Evolutionary conservation across 257 asterid species (phyloP).

Genomic region (Avicennia marina): DNA sequence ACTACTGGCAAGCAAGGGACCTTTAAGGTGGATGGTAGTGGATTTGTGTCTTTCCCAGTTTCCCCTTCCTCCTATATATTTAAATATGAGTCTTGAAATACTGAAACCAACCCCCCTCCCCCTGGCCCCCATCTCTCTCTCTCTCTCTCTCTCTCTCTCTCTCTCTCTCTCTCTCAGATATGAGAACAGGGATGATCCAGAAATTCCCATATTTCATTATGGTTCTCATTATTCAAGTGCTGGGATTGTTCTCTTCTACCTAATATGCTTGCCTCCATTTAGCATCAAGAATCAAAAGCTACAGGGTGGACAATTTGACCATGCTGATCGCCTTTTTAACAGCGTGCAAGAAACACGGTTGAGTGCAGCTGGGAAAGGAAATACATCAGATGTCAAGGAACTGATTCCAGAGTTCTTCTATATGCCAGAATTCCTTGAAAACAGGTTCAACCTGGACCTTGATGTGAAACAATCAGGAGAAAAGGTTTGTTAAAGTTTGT

Average conservation of each 20-base stretch:
- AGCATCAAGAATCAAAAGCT: constrained; percentile 85
- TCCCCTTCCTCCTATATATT: too few species aligned
- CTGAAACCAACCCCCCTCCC: too few species aligned
- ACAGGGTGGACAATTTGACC: constrained; percentile 99
- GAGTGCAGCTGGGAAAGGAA: constrained; percentile 98
- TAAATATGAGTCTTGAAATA: too few species aligned
- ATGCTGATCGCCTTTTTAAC: constrained; percentile 97
- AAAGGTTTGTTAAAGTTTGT: constrained; percentile 83
- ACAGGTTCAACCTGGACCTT: constrained; percentile 82
- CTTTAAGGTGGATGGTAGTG: constrained; percentile 80
- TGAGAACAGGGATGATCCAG: constrained; percentile 99
- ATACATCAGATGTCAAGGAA: constrained; percentile 98
- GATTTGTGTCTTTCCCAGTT: too few species aligned
- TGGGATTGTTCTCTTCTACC: constrained; percentile 97
- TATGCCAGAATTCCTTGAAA: constrained; percentile 89
- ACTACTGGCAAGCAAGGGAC: constrained; percentile 62
- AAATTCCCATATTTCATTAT: constrained; percentile 94
- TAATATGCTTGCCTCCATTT: constrained; percentile 89
- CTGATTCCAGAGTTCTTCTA: too few species aligned
- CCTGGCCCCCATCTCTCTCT: too few species aligned
- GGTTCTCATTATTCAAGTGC: too few species aligned
- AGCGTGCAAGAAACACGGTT: constrained; percentile 84
- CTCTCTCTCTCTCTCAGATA: constrained; percentile 40
- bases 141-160: constrained; percentile 10
- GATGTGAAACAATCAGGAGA: constrained; percentile 99